A percentile compares a stretch with the other conserved stretches of the same genome.
phyloP scores from a whole-genome alignment of 2,329 filamentous ascomycete genomes.

The Botrytis porri region DNA sequence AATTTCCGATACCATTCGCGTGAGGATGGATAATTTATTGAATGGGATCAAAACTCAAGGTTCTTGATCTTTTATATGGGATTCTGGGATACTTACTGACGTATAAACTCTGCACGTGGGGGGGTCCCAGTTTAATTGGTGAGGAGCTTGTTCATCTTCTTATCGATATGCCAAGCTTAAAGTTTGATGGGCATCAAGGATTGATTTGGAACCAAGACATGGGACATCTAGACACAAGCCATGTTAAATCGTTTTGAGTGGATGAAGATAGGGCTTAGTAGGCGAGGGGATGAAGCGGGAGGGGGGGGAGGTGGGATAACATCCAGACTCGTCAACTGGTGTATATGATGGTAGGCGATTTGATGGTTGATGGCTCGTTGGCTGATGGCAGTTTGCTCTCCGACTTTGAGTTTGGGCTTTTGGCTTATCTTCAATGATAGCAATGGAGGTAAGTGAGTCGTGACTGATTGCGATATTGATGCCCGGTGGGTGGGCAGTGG shows the following conservation, averaged over 20 bases:
- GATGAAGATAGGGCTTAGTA: constrained; percentile 15
- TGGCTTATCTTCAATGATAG: not conserved
- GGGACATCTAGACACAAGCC: not conserved
- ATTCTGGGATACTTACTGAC: not conserved
- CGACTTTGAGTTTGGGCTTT: not conserved
- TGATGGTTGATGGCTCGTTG: not conserved
- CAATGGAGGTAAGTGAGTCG: not conserved
- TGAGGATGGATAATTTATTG: not conserved
- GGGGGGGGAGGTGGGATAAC: not conserved
- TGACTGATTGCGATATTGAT: not conserved
- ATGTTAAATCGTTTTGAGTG: not conserved
- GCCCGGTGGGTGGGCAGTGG: not conserved
- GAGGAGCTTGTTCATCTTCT: constrained; percentile 13
- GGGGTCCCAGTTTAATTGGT: constrained; percentile 1
- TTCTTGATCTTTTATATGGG: constrained; percentile 9
- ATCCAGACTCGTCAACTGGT: not conserved
- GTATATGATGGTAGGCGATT: not conserved
- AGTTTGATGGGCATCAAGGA: not conserved
- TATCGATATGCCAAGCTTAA: constrained; percentile 13
- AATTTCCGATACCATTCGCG: constrained; percentile 2
- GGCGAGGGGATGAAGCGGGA: constrained; percentile 2
- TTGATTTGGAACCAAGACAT: not conserved
- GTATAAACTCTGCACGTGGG: constrained; percentile 17
- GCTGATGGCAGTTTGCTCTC: not conserved
- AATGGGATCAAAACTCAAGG: constrained; percentile 1